A percentile compares a stretch with the other conserved stretches of the same genome.
Conservation (phyloP, 2,329 filamentous ascomycete species). For the Aspergillus jensenii region DNA sequence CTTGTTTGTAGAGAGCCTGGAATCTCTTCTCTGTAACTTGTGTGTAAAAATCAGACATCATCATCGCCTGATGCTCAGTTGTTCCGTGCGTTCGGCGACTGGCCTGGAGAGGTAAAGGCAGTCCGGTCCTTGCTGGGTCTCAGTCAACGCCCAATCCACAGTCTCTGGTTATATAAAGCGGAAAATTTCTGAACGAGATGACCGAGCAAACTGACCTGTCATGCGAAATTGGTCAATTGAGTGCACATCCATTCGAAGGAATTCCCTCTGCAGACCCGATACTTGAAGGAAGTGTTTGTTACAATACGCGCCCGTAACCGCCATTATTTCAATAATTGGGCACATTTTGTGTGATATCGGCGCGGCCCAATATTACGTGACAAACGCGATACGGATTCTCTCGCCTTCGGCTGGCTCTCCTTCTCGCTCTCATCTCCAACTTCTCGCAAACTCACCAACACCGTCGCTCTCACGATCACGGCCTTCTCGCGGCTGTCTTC, state of each 20-base stretch:
- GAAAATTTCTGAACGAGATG: not conserved
- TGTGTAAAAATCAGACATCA: not conserved
- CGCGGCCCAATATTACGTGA: constrained; percentile 11
- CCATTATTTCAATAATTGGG: not conserved
- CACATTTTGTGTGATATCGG: not conserved
- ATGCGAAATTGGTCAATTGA: not conserved
- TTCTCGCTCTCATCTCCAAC: constrained; percentile 4
- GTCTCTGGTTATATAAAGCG: not conserved
- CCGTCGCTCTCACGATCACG: constrained; percentile 8
- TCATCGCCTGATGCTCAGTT: not conserved
- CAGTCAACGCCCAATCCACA: not conserved
- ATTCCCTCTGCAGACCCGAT: not conserved
- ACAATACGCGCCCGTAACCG: not conserved
- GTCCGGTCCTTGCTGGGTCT: constrained; percentile 5
- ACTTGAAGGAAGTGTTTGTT: not conserved
- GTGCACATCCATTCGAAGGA: not conserved
- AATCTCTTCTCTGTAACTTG: not conserved
- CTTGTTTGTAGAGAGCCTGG: not conserved
- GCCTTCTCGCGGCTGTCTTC: constrained; percentile 2
- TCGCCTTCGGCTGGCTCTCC: constrained; percentile 1
- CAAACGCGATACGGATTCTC: not conserved
- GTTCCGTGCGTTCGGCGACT: not conserved
- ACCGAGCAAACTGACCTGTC: not conserved
- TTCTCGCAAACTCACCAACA: constrained; percentile 3
- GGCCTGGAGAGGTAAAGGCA: constrained; percentile 6